These are phyloP conservation scores for Penicillium psychrosexuale DNA, from an alignment of 2,329 filamentous ascomycete species.

Conservation along the genomic window DNA sequence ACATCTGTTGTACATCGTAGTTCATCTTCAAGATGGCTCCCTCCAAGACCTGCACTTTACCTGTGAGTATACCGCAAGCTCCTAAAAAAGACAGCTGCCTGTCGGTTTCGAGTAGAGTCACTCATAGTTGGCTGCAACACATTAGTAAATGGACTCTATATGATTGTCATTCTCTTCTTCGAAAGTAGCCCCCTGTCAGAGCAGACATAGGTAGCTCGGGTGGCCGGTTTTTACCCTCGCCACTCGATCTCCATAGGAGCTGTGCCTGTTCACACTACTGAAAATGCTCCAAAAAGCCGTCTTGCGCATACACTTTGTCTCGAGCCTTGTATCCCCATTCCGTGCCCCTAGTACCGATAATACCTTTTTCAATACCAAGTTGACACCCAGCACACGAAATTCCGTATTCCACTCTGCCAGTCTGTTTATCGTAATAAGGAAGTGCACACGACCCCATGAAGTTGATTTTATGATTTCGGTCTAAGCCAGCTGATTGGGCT, in stretches of 20 bases:
- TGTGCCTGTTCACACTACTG: conserved; percentile 11
- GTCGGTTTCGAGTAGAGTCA: too few relatives aligned
- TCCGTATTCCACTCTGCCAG: conserved; percentile 9
- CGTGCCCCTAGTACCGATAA: conserved; percentile 5
- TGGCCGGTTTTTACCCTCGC: conserved; percentile 10
- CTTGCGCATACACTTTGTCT: conserved; percentile 13
- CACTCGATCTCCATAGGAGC: conserved; percentile 14
- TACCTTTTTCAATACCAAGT: conserved; percentile 14
- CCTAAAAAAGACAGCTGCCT: neutral
- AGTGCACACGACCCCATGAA: conserved; percentile 18
- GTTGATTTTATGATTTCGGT: conserved; percentile 14
- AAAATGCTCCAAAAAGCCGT: conserved; percentile 9
- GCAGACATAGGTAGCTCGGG: conserved; percentile 11
- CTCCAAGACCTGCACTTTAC: neutral
- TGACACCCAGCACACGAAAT: conserved; percentile 14
- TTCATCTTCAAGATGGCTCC: neutral
- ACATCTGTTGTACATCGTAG: neutral
- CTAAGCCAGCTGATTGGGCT: neutral
- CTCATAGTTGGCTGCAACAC: neutral
- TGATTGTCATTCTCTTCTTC: conserved; percentile 12
- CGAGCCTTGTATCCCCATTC: conserved; percentile 9
- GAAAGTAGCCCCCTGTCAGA: conserved; percentile 14
- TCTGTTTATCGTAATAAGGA: conserved; percentile 14
- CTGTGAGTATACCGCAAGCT: neutral
- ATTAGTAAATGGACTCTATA: conserved; percentile 7